phyloP scores from a whole-genome alignment of 2,329 filamentous ascomycete species.

The Fusarium sp. region DNA sequence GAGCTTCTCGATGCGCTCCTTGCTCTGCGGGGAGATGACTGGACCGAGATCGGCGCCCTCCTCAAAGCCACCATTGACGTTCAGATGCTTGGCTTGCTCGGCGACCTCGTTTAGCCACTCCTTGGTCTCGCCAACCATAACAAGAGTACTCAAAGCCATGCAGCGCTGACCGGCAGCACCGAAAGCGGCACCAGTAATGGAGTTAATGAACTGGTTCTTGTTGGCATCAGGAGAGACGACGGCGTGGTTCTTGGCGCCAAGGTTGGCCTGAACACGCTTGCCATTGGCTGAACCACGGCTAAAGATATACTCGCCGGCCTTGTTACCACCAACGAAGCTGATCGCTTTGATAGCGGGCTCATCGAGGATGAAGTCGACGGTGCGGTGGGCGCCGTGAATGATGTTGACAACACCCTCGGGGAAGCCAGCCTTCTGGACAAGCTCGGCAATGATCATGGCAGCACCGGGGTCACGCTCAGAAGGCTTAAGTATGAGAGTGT shows the following conservation, averaged over 20 bases:
- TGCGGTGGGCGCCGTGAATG: conserved; percentile 80
- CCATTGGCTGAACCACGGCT: conserved; percentile 81
- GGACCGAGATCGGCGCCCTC: conserved; percentile 81
- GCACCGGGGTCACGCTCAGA: conserved; percentile 87
- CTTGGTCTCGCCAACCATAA: conserved; percentile 86
- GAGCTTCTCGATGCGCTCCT: conserved; percentile 78
- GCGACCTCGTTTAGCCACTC: conserved; percentile 83
- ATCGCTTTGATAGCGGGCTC: conserved; percentile 87
- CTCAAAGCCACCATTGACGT: conserved; percentile 84
- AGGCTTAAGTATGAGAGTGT: conserved; percentile 86
- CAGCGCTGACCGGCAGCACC: conserved; percentile 86
- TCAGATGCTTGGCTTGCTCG: conserved; percentile 76
- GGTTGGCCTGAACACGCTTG: conserved; percentile 88
- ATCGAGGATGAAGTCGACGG: conserved; percentile 88
- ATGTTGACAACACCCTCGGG: conserved; percentile 85
- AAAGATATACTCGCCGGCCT: conserved; percentile 90
- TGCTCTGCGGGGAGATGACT: conserved; percentile 82
- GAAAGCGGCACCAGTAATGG: conserved; percentile 84
- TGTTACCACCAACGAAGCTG: conserved; percentile 87
- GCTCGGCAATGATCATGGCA: conserved; percentile 84
- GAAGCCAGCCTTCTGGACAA: conserved; percentile 82
- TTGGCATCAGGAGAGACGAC: conserved; percentile 86
- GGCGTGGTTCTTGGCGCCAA: conserved; percentile 90
- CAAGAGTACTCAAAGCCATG: conserved; percentile 85
- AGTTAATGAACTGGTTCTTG: conserved; percentile 89